Conservation (phyloP, 2,329 filamentous ascomycete genomes). For the Epichloe sylvatica region DNA sequence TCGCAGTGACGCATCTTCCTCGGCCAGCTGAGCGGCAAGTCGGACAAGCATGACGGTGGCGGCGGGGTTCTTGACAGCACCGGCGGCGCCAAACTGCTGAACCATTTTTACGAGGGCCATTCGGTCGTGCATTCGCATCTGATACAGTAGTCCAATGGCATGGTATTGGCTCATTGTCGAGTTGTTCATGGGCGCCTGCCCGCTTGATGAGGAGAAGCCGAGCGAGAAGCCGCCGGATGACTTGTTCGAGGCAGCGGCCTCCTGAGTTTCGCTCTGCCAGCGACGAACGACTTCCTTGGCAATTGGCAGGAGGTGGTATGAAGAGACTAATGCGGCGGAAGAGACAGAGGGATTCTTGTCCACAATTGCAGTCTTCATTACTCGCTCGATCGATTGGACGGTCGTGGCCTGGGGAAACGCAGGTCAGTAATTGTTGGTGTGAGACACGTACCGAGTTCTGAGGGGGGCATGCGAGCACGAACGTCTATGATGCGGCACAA, state of each 20-base stretch:
- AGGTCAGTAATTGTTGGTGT: not conserved
- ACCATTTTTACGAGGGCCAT: conserved; percentile 99
- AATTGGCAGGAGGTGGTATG: conserved; percentile 93
- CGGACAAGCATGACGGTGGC: conserved; percentile 86
- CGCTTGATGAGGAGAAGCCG: conserved; percentile 72
- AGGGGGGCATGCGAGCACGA: conserved; percentile 21
- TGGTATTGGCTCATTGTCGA: conserved; percentile 99
- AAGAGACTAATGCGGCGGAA: conserved; percentile 88
- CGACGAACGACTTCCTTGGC: conserved; percentile 88
- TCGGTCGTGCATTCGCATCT: conserved; percentile 93
- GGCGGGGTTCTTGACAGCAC: conserved; percentile 87
- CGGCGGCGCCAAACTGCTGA: conserved; percentile 89
- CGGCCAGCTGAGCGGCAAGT: conserved; percentile 81
- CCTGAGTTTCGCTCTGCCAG: conserved; percentile 98
- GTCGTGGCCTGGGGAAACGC: conserved; percentile 55
- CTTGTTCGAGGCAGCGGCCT: conserved; percentile 82
- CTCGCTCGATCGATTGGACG: conserved; percentile 92
- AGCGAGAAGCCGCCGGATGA: conserved; percentile 81
- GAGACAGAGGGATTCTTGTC: conserved; percentile 97
- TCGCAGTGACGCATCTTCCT: conserved; percentile 77
- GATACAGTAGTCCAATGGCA: conserved; percentile 90
- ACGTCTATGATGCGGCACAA: conserved; percentile 95
- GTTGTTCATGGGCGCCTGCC: conserved; percentile 67
- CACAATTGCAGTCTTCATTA: conserved; percentile 98
- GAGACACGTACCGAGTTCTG: not conserved